phyloP scores from a whole-genome alignment of 2,329 filamentous ascomycete genomes.

The Fusarium algeriense region DNA sequence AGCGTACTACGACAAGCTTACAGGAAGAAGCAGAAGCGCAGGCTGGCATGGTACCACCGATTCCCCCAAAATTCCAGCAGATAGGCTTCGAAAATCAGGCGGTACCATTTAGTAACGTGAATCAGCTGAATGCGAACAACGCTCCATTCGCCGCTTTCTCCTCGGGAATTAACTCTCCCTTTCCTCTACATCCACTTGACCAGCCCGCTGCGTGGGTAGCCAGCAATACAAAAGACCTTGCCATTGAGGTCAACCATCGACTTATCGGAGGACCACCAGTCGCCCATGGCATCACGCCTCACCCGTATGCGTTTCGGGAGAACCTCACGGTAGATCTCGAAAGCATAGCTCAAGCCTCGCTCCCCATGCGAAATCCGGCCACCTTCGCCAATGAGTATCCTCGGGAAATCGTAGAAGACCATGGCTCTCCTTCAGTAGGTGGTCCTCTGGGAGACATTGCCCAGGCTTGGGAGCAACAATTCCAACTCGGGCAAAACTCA shows the following conservation, averaged over 20 bases:
- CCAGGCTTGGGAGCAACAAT: constrained; percentile 19
- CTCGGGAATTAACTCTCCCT: constrained; percentile 1
- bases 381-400: constrained; percentile 15
- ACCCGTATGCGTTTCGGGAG: constrained; percentile 38
- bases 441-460: constrained; percentile 27
- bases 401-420: constrained; percentile 4
- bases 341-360: background rate
- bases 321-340: constrained; percentile 36
- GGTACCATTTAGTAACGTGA: constrained; percentile 8
- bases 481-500: background rate
- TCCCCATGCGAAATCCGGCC: constrained; percentile 1
- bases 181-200: constrained; percentile 8
- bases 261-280: background rate
- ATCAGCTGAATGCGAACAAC: background rate
- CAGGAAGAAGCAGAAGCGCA: constrained; percentile 19
- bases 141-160: constrained; percentile 22
- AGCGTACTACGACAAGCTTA: background rate
- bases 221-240: constrained; percentile 4
- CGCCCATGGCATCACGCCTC: constrained; percentile 34
- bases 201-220: constrained; percentile 25
- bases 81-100: constrained; percentile 16
- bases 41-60: constrained; percentile 3
- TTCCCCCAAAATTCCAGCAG: constrained; percentile 30
- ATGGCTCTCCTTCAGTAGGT: background rate
- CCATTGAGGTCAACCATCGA: constrained; percentile 17